Percentiles rank a stretch among this genome's conserved stretches.
Evolutionary conservation across 1,284 basidiomycete genomes (phyloP).

Genomic region (Porogramme epimiltina): DNA sequence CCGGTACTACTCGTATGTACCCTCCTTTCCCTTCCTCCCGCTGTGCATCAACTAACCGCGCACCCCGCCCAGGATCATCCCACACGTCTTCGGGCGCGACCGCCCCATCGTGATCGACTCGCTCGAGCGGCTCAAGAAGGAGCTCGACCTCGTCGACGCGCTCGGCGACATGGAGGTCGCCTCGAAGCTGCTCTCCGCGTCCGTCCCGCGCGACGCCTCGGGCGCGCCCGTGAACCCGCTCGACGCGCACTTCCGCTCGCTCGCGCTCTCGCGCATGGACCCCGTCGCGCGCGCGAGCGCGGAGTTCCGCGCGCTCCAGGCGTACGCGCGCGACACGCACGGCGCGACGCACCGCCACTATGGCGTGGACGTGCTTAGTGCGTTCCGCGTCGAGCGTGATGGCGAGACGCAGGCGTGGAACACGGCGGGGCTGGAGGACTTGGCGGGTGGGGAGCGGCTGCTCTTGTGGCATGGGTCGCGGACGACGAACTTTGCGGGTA

Average conservation of each 20-base stretch:
- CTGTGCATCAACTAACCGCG: not conserved
- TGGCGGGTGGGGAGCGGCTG: conserved; percentile 53
- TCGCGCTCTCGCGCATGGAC: conserved; percentile 55
- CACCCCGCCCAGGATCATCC: conserved; percentile 49
- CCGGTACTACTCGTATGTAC: conserved; percentile 62
- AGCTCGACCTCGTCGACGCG: conserved; percentile 67
- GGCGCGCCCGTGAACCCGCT: conserved; percentile 57
- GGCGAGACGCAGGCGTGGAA: conserved; percentile 55
- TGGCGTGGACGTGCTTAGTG: conserved; percentile 45
- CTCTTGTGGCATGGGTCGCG: conserved; percentile 70
- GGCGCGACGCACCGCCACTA: conserved; percentile 53
- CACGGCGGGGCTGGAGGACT: conserved; percentile 45
- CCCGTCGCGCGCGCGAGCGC: conserved; percentile 42
- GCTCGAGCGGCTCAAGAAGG: conserved; percentile 46
- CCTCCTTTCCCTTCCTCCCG: not conserved
- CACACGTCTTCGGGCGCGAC: conserved; percentile 59
- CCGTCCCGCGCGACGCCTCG: conserved; percentile 37
- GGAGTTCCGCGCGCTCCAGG: conserved; percentile 53
- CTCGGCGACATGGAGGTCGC: conserved; percentile 70
- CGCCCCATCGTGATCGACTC: conserved; percentile 49
- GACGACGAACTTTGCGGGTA: conserved; percentile 68
- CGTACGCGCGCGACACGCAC: conserved; percentile 58
- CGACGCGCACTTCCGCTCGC: conserved; percentile 58
- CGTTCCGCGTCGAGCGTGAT: conserved; percentile 59
- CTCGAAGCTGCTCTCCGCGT: conserved; percentile 52